Base-by-base conservation (phyloP, 306 rosid genomes). In the Vachellia pachyceras region DNA sequence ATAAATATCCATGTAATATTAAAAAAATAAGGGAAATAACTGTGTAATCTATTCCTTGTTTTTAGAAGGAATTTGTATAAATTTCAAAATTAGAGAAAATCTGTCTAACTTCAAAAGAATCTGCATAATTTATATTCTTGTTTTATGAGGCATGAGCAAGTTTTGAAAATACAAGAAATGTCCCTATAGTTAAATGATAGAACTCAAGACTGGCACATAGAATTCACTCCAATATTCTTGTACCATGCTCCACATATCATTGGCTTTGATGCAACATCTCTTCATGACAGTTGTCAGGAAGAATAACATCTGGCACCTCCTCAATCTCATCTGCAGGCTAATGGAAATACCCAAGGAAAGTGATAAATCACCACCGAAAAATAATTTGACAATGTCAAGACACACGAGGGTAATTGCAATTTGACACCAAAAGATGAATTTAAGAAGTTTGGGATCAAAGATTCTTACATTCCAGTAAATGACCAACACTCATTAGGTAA, bases 321-420 rank as follows among this genome's bases (percentile, higher is more conserved):
- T 92, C 92, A 49, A 91, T 89, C 54, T 88, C 89, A 68, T 88
- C 89, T 75, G 87, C 91, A 82, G 94, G 91, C 97, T 91, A 81
- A 81, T 73, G 55, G 63, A 65, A 69, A 77, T 29, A 29, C 15
- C 25, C 73, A 75, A 58, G 52, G 40, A 33, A 80, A 44, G 76
- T 65, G 4, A 83, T 39, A 44, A 40, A 22, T 55, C 47, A 75
- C 12, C 45, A 17, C 11, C 5, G 10, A 76, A 72, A 69, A 17
- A 60, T 9, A 60, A 22, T 6, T 20, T 10, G 36, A 23, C 29
- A 10, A 58, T 58, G 65, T 58, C 65, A 23, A 58, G 6, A 58
- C 5, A 58, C 6, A 58, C n/a, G n/a, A n/a, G n/a, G n/a, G n/a
- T n/a, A n/a, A n/a, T n/a, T n/a, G n/a, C n/a, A n/a, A n/a, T n/a